Conservation (phyloP, 768 basidiomycete genomes). For the Hygrophoropsis aurantiaca region DNA sequence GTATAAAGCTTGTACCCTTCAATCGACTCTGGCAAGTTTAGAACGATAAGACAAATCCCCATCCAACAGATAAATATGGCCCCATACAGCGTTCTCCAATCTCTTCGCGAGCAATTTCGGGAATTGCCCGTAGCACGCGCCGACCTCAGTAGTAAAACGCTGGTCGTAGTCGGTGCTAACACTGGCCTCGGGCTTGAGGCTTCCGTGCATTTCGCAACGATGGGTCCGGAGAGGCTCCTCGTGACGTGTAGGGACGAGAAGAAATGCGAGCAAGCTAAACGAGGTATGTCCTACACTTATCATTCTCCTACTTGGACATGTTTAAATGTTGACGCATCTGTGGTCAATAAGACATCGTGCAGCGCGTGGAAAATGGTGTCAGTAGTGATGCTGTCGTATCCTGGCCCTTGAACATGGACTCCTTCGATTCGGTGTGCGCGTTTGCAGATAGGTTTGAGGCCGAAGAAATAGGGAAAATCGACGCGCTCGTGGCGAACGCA, state of each 20-base stretch:
- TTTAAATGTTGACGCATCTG: background rate
- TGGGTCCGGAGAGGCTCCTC: conserved; percentile 20
- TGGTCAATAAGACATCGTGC: conserved; percentile 13
- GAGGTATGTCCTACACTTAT: conserved; percentile 7
- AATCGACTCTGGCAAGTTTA: too few species aligned
- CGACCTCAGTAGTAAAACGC: conserved; percentile 20
- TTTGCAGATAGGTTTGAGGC: conserved; percentile 29
- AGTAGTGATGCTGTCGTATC: conserved; percentile 22
- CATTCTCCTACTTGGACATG: background rate
- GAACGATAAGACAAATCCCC: too few species aligned
- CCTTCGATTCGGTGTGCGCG: conserved; percentile 31
- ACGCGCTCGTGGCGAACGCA: conserved; percentile 34
- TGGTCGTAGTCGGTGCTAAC: conserved; percentile 25
- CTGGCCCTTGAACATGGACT: conserved; percentile 34
- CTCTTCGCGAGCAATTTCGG: conserved; percentile 27
- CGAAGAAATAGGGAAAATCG: conserved; percentile 21
- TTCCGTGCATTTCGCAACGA: conserved; percentile 20
- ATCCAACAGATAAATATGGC: too few species aligned
- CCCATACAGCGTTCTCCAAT: conserved; percentile 13
- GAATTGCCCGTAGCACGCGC: conserved; percentile 18
- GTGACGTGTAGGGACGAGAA: conserved; percentile 22
- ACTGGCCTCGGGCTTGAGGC: conserved; percentile 30
- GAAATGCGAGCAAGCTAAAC: conserved; percentile 17
- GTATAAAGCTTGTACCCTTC: too few species aligned
- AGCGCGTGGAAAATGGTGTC: conserved; percentile 13